Evolutionary conservation across 495 filamentous ascomycete genomes (phyloP).

Genomic region (Penicillium waksmanii): DNA sequence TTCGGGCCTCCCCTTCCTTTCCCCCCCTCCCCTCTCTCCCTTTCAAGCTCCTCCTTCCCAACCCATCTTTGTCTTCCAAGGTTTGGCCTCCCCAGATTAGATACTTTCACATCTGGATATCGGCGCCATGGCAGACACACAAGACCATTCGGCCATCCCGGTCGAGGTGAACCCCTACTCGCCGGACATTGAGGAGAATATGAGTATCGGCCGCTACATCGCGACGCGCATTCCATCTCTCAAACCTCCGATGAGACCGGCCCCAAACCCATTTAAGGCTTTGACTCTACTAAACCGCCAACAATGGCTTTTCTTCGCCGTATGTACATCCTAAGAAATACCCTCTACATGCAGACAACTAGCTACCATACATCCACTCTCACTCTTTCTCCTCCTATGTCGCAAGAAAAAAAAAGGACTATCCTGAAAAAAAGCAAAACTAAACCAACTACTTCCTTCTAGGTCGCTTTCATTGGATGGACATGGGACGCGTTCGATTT

Average conservation of each 20-base stretch:
- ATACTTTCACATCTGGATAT: neutral
- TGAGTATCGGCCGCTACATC: constrained; percentile 65
- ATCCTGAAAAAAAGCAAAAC: neutral
- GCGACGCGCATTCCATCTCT: constrained; percentile 72
- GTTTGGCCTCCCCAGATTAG: constrained; percentile 5
- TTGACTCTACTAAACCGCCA: constrained; percentile 68
- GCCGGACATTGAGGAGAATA: constrained; percentile 44
- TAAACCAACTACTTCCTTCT: constrained; percentile 5
- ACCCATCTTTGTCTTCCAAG: neutral
- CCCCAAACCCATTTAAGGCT: constrained; percentile 76
- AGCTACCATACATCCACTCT: neutral
- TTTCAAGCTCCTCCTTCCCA: neutral
- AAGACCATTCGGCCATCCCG: constrained; percentile 7
- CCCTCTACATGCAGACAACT: neutral
- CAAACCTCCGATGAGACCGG: constrained; percentile 75
- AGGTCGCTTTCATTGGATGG: constrained; percentile 69
- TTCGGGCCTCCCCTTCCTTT: neutral
- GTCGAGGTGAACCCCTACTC: constrained; percentile 11
- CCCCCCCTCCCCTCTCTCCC: neutral
- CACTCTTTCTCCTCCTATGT: neutral
- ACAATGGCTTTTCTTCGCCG: constrained; percentile 86
- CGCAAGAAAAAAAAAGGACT: neutral
- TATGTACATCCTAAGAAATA: constrained; percentile 28
- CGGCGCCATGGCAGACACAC: constrained; percentile 13
- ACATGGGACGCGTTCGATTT: constrained; percentile 91